A percentile compares a stretch with the other conserved stretches of the same genome.
These are phyloP conservation scores for Porcisia hertigi DNA, from an alignment of 208 protist species.

Conservation along the genomic window DNA sequence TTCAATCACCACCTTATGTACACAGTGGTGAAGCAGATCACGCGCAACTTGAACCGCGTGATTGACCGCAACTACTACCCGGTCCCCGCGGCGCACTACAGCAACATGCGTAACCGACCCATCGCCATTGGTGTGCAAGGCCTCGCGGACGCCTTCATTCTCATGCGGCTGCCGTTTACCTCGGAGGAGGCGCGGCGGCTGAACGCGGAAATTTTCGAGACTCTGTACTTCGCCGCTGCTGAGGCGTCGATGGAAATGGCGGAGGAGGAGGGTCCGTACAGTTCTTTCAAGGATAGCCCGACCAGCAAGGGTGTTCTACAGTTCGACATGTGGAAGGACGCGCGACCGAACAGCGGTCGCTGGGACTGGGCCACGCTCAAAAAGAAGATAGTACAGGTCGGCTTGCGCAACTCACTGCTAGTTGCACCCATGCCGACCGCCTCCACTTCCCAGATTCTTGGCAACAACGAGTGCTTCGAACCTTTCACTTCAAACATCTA, in stretches of 20 bases:
- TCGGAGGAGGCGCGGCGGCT: conserved; percentile 88
- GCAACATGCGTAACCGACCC: conserved; percentile 97
- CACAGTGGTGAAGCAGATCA: conserved; percentile 93
- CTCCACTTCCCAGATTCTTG: conserved; percentile 99
- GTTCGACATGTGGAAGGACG: conserved; percentile 97
- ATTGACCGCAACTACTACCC: conserved; percentile 99
- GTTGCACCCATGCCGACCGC: conserved; percentile 99
- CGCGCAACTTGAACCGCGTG: conserved; percentile 98
- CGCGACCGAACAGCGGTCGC: conserved; percentile 71
- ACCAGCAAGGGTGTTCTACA: conserved; percentile 97
- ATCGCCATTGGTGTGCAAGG: conserved; percentile 99
- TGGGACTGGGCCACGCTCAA: conserved; percentile 97
- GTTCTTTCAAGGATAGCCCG: conserved; percentile 94
- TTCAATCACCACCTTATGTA: conserved; percentile 93
- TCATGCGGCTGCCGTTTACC: conserved; percentile 96
- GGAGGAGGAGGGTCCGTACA: conserved; percentile 93
- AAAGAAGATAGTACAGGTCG: conserved; percentile 85
- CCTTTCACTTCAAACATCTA: conserved; percentile 99
- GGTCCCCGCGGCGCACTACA: conserved; percentile 92
- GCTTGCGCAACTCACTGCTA: conserved; percentile 98
- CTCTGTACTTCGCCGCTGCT: conserved; percentile 98
- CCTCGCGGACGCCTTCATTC: conserved; percentile 98
- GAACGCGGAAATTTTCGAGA: conserved; percentile 99
- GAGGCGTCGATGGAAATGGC: conserved; percentile 93
- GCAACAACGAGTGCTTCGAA: conserved; percentile 99